Conservation (phyloP, 169 alveolate genomes). For the Plasmodium berghei region DNA sequence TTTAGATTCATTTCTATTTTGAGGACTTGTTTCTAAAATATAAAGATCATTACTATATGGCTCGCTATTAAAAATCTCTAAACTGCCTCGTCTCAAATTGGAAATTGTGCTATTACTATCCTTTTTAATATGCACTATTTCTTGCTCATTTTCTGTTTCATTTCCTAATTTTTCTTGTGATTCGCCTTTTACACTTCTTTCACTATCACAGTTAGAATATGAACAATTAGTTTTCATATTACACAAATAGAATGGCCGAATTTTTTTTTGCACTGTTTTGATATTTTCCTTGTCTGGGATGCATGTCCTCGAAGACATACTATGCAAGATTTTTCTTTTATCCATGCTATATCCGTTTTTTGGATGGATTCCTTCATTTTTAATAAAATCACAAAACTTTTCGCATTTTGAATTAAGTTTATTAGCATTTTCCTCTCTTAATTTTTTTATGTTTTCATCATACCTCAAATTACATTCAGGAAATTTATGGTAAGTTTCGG, state of each 20-base stretch:
- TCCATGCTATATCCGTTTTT: neutral
- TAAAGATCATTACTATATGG: neutral
- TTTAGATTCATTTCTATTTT: neutral
- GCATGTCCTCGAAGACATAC: neutral
- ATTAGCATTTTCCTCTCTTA: conserved; percentile 3
- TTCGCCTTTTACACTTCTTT: neutral
- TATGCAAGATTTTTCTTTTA: neutral
- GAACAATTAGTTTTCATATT: neutral
- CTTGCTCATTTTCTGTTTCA: neutral
- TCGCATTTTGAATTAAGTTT: conserved; percentile 6
- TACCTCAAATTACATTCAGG: neutral
- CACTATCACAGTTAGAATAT: neutral
- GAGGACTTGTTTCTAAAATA: neutral
- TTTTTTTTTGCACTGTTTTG: neutral
- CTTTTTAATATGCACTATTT: neutral
- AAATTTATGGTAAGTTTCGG: neutral
- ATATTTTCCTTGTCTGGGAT: neutral
- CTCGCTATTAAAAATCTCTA: conserved; percentile 2
- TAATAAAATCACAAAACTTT: neutral
- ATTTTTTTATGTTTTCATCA: conserved; percentile 4
- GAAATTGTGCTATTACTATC: neutral
- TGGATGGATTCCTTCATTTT: neutral
- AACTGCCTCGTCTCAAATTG: conserved; percentile 4
- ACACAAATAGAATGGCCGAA: neutral
- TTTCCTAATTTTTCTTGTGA: neutral